phyloP scores from a whole-genome alignment of 495 filamentous ascomycete genomes.

The Daldinia concentrica region DNA sequence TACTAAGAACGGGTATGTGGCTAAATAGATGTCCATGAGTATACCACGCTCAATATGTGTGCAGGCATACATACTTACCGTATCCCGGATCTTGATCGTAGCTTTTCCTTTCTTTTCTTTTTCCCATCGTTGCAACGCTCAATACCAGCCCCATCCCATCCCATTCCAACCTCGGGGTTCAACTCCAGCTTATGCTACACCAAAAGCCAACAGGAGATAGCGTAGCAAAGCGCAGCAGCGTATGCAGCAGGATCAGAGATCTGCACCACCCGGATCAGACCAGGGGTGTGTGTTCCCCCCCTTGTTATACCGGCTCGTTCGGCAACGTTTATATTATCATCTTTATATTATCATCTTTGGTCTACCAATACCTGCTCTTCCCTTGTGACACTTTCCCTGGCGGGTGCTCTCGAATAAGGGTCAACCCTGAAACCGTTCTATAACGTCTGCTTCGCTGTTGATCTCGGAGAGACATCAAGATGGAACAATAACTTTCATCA shows the following conservation, averaged over 20 bases:
- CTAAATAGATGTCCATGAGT: neutral
- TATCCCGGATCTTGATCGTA: neutral
- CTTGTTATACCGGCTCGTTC: conserved; percentile 21
- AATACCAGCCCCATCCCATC: neutral
- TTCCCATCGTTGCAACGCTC: neutral
- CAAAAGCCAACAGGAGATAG: conserved; percentile 9
- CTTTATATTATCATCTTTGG: conserved; percentile 19
- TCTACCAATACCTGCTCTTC: conserved; percentile 1
- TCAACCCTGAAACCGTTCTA: conserved; percentile 14
- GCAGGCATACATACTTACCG: neutral
- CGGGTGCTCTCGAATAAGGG: conserved; percentile 13
- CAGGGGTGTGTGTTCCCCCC: conserved; percentile 5
- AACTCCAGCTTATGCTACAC: neutral
- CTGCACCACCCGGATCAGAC: conserved; percentile 9
- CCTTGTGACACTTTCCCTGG: neutral
- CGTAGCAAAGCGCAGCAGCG: conserved; percentile 9
- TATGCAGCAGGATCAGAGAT: conserved; percentile 22
- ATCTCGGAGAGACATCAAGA: neutral
- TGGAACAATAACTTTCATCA: neutral
- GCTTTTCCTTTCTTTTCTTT: neutral
- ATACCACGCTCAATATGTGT: neutral
- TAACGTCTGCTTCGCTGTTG: conserved; percentile 6
- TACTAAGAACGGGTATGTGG: neutral
- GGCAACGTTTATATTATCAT: conserved; percentile 37
- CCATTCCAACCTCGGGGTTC: neutral